Percentiles rank a stretch among this genome's conserved stretches.
Conservation (phyloP, 2,329 filamentous ascomycete species). For the Arachnomyces sp. region DNA sequence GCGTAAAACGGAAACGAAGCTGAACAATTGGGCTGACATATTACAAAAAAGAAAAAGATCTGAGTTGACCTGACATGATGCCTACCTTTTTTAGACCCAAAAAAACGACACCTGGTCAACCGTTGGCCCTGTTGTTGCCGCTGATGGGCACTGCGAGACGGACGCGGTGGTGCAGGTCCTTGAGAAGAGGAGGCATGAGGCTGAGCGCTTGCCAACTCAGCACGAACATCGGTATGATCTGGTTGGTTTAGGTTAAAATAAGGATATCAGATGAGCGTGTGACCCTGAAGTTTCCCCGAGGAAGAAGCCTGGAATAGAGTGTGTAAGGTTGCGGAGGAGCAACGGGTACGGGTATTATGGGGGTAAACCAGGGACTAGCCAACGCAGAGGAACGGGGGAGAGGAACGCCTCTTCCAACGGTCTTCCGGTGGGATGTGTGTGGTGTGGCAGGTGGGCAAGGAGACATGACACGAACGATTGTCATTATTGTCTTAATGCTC, state of each 20-base stretch:
- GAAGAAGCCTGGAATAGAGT: not conserved
- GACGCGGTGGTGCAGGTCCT: constrained; percentile 3
- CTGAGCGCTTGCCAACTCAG: constrained; percentile 26
- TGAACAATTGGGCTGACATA: constrained; percentile 1
- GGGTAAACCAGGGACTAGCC: constrained; percentile 1
- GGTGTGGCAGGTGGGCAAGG: too few species aligned
- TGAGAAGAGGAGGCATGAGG: constrained; percentile 14
- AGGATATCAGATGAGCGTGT: constrained; percentile 24
- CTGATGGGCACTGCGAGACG: constrained; percentile 8
- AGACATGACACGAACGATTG: too few species aligned
- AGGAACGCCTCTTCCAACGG: too few species aligned
- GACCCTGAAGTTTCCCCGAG: constrained; percentile 12
- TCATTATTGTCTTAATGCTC: too few species aligned
- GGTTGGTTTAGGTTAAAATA: constrained; percentile 18
- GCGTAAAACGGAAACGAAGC: constrained; percentile 10
- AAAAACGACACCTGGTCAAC: constrained; percentile 29
- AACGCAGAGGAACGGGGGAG: not conserved
- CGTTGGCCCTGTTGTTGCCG: constrained; percentile 9
- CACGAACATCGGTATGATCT: constrained; percentile 9
- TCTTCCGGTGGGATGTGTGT: too few species aligned
- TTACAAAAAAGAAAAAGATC: constrained; percentile 1
- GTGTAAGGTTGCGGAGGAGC: constrained; percentile 2
- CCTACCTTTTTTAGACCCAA: constrained; percentile 33
- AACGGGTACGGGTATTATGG: constrained; percentile 2
- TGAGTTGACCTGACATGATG: constrained; percentile 13